Evolutionary conservation across 2,329 filamentous ascomycete species (phyloP), one percentile per base, ranked within the genome.

Genomic region (Colletotrichum sp.): DNA sequence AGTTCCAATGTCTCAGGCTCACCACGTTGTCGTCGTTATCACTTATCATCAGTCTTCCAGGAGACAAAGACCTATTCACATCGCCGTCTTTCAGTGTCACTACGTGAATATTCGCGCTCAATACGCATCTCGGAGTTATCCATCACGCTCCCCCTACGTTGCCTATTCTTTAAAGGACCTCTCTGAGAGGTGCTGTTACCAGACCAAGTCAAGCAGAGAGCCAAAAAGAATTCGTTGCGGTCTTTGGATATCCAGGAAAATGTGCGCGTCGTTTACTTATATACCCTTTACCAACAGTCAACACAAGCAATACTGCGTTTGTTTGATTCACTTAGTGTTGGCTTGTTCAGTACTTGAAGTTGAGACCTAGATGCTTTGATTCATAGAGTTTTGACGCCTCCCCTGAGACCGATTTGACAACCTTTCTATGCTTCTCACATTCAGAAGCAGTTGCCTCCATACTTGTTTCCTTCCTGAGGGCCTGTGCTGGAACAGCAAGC

Each of bases 1-100:
- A n/a, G n/a, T n/a, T n/a, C n/a, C 8, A 44, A 44, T 19, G 8
- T 11, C 0, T 48, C n/a, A 48, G 13, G n/a, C 44, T 48, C 44
- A 22, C 11, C 0, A 48, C 5, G 1, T n/a, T 1, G 4, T 9
- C 1, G 1, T 22, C 0, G 2, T 22, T 48, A 3, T 12, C n/a
- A 48, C 44, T 48, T 2, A 2, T 48, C 3, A 48, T 22, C 11
- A 22, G 5, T 48, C 19, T 4, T 48, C 6, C n/a, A 13, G n/a
- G n/a, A 13, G 44, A 48, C 19, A n/a, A n/a, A n/a, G 6, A 9
- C 0, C 9, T 22, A 0, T 12, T 22, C 44, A 4, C 39, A 22
- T 48, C 1, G 19, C 6, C 6, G 11, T 48, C n/a, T n/a, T 13
- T 13, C 6, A 13, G 44, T 0, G n/a, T 48, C 44, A 7, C n/a